Evolutionary conservation across 2,329 filamentous ascomycete species (phyloP), one percentile per base, ranked within the genome.

Genomic region (Colletotrichum siamense): DNA sequence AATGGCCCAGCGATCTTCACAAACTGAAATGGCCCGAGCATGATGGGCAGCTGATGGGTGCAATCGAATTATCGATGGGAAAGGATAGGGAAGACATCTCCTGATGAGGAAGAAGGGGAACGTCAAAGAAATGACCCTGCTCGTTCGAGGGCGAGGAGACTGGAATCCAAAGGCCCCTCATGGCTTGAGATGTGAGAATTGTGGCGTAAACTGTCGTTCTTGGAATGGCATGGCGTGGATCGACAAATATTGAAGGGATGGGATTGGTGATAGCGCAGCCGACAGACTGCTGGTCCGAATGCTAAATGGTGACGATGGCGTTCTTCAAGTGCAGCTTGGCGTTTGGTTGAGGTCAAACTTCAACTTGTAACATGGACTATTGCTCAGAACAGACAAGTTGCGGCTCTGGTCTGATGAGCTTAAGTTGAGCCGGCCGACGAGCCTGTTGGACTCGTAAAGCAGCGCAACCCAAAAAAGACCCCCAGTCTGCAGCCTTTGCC

Each of bases 11-110:
- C 55, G 32, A 77, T 24, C 73, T 80, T 81, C 26, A 74, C 44
- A 6, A 82, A 67, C 70, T 79, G 79, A 65, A 80, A 79, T 12
- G 78, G 80, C 59, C 77, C 77, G 68, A 83, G 34, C 78, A 77
- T 67, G 65, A 36, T 67, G 69, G 70, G 22, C 36, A 8, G 16
- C 22, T 67, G 15, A 22, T 15, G 28, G 24, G 69, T 69, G 68
- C 26, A 32, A 36, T 67, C 39, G 28, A 28, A 30, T 34, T 57
- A 44, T 36, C 22, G 64, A 49, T 22, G 55, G n/a, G 32, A 36
- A 32, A 52, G 12, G 26, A 62, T 65, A 24, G 59, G 28, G 22
- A 65, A n/a, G 61, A 34, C 70, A 30, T 32, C 24, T 6, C 22
- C 15, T 30, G 67, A 65, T 52, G 30, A 66, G 8, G 55, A 68